Percentiles rank a stretch among this genome's conserved stretches.
Evolutionary conservation across 1,284 basidiomycete genomes (phyloP).

Genomic region (Golubevia sp.): DNA sequence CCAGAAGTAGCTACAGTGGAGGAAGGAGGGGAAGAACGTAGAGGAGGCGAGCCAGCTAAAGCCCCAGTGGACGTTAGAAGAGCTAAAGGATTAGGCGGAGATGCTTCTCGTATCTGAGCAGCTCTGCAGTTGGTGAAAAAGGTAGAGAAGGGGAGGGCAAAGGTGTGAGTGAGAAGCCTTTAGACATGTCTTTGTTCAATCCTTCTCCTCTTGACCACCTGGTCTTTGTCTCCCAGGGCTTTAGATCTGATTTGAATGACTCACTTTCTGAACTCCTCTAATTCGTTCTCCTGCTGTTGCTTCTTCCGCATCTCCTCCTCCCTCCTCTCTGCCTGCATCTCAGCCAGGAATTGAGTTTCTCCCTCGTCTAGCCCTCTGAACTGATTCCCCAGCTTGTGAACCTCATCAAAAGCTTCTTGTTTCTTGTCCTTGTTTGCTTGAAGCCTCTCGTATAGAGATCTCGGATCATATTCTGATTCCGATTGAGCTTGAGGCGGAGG

Average conservation of each 20-base stretch:
- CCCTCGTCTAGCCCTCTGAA: constrained; percentile 53
- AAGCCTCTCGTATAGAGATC: constrained; percentile 76
- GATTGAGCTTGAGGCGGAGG: constrained; percentile 77
- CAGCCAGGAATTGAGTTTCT: constrained; percentile 40
- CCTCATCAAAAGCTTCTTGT: constrained; percentile 44
- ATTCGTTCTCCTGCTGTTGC: constrained; percentile 20
- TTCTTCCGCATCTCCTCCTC: constrained; percentile 15
- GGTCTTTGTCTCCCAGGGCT: no score
- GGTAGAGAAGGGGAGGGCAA: no score
- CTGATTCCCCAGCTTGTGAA: constrained; percentile 47
- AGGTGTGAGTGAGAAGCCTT: no score
- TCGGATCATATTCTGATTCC: constrained; percentile 76
- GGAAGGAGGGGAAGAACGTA: not conserved
- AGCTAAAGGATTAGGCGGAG: no score
- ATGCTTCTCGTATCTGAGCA: no score
- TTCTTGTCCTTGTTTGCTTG: constrained; percentile 44
- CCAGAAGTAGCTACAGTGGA: no score
- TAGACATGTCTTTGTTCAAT: no score
- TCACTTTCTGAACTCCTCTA: constrained; percentile 33
- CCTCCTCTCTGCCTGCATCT: constrained; percentile 22
- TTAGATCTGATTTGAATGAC: no score
- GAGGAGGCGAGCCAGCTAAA: not conserved
- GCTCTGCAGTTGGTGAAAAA: no score
- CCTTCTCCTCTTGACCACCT: no score
- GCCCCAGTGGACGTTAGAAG: no score